Evolutionary conservation across 2,329 filamentous ascomycete species (phyloP), one percentile per base, ranked within the genome.

Genomic region (Exophiala bonariae): DNA sequence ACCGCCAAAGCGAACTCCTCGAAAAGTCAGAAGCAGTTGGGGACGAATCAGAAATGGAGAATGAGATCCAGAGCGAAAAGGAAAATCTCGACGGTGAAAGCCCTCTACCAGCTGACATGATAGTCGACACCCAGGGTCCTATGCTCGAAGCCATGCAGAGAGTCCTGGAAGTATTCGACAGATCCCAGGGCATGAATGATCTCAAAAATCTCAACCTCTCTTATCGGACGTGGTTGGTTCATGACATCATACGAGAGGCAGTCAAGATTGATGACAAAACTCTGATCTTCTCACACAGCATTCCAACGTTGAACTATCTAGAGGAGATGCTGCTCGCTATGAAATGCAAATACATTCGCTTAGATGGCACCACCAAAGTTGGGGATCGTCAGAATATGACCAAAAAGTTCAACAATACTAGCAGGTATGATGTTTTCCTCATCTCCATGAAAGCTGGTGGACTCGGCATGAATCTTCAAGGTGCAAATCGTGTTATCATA

Each of bases 381-480:
- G 48, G 58, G 1, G 70, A 69, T 33, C 82, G 91, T 8, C 86
- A 89, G 62, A 63, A 66, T 1, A 67, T 79, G 32, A 79, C 85
- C 7, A 87, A 87, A 52, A 62, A 68, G 0, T 95, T 96, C 73
- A 91, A 93, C 57, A 61, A 63, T 0, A 72, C 82, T 18, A 47
- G 64, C 2, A 57, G 54, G 17, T 52, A 46, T 28, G 60, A 72
- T 14, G 74, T 95, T 1, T 88, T 88, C 61, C 71, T 96, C 2
- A 89, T 96, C 47, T 95, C 89, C 0, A 96, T 89, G 1, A 82
- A 68, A 50, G 89, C 91, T 7, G 91, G 90, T 17, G 89, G 89
- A 0, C 71, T 90, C 1, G 91, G 91, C 0, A 73, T 96, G 40
- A 96, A 96, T 55, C 85, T 96, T 10, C 80, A 81, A 32, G 84